These are phyloP conservation scores for Didymellaceae sp. DNA, from an alignment of 2,329 filamentous ascomycete species.

Conservation along the genomic window DNA sequence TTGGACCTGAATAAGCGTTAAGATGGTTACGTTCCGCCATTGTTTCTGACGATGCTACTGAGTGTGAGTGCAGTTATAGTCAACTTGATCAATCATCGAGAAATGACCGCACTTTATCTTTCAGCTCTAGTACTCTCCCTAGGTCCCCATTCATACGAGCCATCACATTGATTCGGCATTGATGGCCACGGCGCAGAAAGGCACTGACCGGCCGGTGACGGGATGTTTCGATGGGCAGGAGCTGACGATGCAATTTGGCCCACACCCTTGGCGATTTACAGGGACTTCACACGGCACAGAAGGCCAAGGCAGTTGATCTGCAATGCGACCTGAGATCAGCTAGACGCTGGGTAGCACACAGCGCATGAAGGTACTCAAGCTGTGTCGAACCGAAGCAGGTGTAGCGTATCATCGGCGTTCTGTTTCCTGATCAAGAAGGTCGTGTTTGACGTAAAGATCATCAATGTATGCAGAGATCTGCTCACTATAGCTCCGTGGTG, in stretches of 20 bases:
- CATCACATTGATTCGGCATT: no score
- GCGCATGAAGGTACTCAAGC: neutral
- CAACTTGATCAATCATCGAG: neutral
- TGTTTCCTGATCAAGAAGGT: conserved; percentile 2
- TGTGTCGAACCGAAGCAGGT: neutral
- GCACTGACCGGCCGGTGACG: no score
- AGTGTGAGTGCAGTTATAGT: neutral
- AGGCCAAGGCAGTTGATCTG: conserved; percentile 2
- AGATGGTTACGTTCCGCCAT: conserved; percentile 22
- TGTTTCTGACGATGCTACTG: neutral
- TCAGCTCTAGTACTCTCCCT: no score
- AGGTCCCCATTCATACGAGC: no score
- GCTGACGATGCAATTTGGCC: neutral
- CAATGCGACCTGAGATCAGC: neutral
- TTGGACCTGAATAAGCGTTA: conserved; percentile 65
- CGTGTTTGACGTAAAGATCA: neutral
- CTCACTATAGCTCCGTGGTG: neutral
- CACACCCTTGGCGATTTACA: neutral
- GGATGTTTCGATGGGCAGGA: neutral
- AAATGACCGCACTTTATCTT: neutral
- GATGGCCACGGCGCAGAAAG: no score
- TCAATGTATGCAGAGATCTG: neutral
- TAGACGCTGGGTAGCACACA: neutral
- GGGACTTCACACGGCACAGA: neutral
- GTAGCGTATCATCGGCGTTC: neutral